Evolutionary conservation across 2,329 filamentous ascomycete genomes (phyloP), one percentile per base, ranked within the genome.

Genomic region (Ambrosiella xylebori): DNA sequence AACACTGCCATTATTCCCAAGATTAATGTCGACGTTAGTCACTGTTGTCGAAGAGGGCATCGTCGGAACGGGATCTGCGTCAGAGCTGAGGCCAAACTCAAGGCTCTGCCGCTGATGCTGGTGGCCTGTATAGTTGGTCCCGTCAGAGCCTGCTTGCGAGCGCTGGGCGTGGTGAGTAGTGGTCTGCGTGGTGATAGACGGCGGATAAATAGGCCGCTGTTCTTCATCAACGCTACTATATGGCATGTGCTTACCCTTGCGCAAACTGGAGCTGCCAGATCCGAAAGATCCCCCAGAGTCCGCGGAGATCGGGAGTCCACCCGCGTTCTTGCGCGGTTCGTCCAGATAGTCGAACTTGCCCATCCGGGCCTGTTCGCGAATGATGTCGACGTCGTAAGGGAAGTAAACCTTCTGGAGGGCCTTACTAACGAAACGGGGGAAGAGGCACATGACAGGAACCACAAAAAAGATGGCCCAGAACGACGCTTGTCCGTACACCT

Each of bases 111-210:
- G 59, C 17, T 60, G 51, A 38, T 75, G 72, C 61, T 82, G 78
- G 64, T 81, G 79, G 54, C 77, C 73, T 19, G 88, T 94, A 69
- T 89, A 94, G 65, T 94, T 90, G 54, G 93, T 96, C 61, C 88
- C 91, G 69, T 95, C 90, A 71, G 90, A 96, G 61, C 89, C 88
- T 64, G 91, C 94, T 67, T 95, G 88, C 65, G 87, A 93, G 55
- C 84, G 84, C 63, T 89, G 75, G 62, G 82, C 91, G 67, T 93
- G 85, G 19, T 69, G 69, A 40, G 49, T 56, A 38, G 86, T 91
- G 50, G 81, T 81, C 51, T 81, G 78, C 13, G 88, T 91, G 54
- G 88, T 85, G 65, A 91, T 82, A 57, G 90, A 95, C 12, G 91
- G 89, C 54, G 91, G 88, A 70, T 97, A 97, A 65, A 97, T 95